These are phyloP conservation scores for Alternaria burnsii DNA, from an alignment of 2,329 filamentous ascomycete genomes.

Conservation along the genomic window DNA sequence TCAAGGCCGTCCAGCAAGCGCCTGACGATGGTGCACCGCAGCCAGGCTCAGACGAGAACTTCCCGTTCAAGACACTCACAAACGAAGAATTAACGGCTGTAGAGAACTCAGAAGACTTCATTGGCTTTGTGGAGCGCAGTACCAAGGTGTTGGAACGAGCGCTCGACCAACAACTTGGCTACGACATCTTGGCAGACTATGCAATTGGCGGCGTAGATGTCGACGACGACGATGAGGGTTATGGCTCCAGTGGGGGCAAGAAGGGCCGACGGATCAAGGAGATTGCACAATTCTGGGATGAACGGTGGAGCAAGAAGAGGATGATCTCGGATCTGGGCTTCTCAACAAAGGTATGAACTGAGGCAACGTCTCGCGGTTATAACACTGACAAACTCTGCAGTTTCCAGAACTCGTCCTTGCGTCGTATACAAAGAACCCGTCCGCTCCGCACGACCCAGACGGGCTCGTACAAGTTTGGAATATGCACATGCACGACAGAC, in stretches of 20 bases:
- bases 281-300: conserved; percentile 91
- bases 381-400: conserved; percentile 49
- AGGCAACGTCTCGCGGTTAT: not conserved
- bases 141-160: conserved; percentile 97
- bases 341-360: conserved; percentile 76
- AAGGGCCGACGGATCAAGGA: conserved; percentile 82
- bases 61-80: conserved; percentile 80
- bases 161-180: conserved; percentile 91
- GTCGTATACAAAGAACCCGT: conserved; percentile 96
- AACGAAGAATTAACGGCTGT: conserved; percentile 89
- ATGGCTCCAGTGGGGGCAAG: conserved; percentile 73
- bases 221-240: conserved; percentile 81
- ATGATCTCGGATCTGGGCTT: conserved; percentile 97
- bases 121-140: conserved; percentile 93
- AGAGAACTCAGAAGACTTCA: conserved; percentile 89
- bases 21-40: conserved; percentile 53
- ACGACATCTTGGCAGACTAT: conserved; percentile 95
- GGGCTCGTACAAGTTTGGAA: conserved; percentile 98
- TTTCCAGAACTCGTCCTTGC: conserved; percentile 92
- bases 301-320: conserved; percentile 94
- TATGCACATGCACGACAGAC: conserved; percentile 88
- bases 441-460: conserved; percentile 91
- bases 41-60: conserved; percentile 62
- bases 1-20: conserved; percentile 70
- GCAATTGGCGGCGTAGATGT: conserved; percentile 78